Conservation (phyloP, 2,329 filamentous ascomycete genomes). For the Sarocladium strictum region DNA sequence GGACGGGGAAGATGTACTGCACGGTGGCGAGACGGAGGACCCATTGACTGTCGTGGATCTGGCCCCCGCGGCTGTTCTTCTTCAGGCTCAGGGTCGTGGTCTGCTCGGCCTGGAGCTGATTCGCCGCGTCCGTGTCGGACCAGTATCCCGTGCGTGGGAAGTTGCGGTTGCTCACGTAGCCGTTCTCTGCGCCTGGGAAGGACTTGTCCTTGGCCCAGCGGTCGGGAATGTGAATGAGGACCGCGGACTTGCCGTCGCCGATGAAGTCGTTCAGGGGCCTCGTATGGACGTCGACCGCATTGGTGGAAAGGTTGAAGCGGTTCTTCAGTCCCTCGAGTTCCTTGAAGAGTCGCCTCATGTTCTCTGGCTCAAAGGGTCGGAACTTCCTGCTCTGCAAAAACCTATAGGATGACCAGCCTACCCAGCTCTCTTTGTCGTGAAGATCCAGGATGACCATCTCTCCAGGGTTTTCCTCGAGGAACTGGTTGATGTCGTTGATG, state of each 20-base stretch:
- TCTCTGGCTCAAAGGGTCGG: conserved; percentile 7
- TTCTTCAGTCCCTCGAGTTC: conserved; percentile 18
- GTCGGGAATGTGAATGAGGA: conserved; percentile 22
- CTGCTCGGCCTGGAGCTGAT: conserved; percentile 16
- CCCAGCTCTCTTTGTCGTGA: conserved; percentile 13
- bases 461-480: conserved; percentile 22
- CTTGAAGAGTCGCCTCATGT: conserved; percentile 14
- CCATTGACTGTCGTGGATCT: conserved; percentile 22
- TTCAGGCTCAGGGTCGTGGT: conserved; percentile 12
- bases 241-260: conserved; percentile 16
- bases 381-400: conserved; percentile 3
- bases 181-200: conserved; percentile 20
- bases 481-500: conserved; percentile 22
- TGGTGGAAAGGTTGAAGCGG: conserved; percentile 15
- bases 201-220: conserved; percentile 15
- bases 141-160: conserved; percentile 21
- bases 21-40: conserved; percentile 17
- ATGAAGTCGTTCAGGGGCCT: conserved; percentile 21
- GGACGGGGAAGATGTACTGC: conserved; percentile 1
- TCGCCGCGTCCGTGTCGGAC: conserved; percentile 15
- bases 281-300: conserved; percentile 19
- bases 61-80: conserved; percentile 7
- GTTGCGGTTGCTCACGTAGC: conserved; percentile 20
- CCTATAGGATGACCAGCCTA: no score
- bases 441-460: conserved; percentile 29